Conservation (phyloP, 2,329 filamentous ascomycete genomes). For the Dichotomopilus funicola region DNA sequence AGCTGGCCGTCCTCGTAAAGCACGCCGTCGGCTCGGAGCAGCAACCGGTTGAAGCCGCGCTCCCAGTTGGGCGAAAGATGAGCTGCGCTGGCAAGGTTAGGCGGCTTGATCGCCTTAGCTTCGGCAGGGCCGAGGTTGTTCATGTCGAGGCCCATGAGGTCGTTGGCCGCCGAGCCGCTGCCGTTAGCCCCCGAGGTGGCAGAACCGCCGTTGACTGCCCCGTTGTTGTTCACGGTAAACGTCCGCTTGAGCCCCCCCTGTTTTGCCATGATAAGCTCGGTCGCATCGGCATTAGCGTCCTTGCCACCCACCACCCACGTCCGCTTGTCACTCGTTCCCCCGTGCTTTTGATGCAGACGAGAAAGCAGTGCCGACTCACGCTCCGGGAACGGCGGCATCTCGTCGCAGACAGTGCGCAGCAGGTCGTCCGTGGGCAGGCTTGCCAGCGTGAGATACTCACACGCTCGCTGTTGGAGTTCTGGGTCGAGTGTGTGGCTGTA, state of each 20-base stretch:
- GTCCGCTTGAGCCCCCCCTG: constrained; percentile 77
- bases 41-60: constrained; percentile 73
- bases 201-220: too few species aligned
- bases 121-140: constrained; percentile 51
- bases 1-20: constrained; percentile 94
- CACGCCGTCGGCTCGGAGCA: constrained; percentile 75
- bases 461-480: constrained; percentile 91
- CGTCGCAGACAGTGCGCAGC: constrained; percentile 87
- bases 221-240: constrained; percentile 57
- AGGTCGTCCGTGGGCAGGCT: constrained; percentile 85
- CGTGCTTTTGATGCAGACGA: constrained; percentile 88
- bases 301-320: constrained; percentile 98
- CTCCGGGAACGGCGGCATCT: constrained; percentile 98
- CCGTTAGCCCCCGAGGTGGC: constrained; percentile 40
- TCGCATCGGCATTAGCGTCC: constrained; percentile 77
- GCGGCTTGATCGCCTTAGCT: constrained; percentile 54
- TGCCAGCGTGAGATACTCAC: constrained; percentile 84
- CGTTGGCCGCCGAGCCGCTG: constrained; percentile 44
- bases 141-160: constrained; percentile 80
- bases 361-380: constrained; percentile 87
- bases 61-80: constrained; percentile 96
- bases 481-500: constrained; percentile 95
- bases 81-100: constrained; percentile 85
- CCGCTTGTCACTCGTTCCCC: constrained; percentile 84
- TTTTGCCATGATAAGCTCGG: constrained; percentile 74